Conservation (phyloP, 768 basidiomycete genomes). For the Fibroporia radiculosa region DNA sequence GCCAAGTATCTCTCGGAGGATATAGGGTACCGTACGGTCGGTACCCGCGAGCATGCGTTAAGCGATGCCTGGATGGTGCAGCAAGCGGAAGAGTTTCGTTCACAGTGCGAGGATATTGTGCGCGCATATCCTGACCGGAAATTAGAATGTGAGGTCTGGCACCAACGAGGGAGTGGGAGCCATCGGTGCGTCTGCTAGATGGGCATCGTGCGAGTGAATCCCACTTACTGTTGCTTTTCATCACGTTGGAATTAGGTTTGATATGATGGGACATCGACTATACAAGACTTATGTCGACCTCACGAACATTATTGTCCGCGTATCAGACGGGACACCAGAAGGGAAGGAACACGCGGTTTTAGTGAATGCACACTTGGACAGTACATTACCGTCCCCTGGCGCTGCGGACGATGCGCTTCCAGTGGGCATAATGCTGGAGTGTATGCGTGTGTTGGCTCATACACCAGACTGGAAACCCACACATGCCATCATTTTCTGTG, state of each 20-base stretch:
- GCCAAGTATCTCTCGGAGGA: slow-evolving; percentile 71
- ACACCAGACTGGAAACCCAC: slow-evolving; percentile 66
- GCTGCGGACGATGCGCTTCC: slow-evolving; percentile 85
- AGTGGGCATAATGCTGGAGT: slow-evolving; percentile 89
- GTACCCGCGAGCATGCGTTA: slow-evolving; percentile 78
- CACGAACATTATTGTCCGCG: slow-evolving; percentile 82
- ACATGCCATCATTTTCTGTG: slow-evolving; percentile 77
- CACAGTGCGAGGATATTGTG: slow-evolving; percentile 48
- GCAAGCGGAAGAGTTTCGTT: slow-evolving; percentile 53
- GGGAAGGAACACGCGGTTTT: slow-evolving; percentile 80
- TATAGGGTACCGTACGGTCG: slow-evolving; percentile 88
- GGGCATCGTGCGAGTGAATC: too few species aligned
- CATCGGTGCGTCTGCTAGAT: slow-evolving; percentile 62
- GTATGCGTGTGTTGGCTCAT: slow-evolving; percentile 66
- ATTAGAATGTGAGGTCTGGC: slow-evolving; percentile 88
- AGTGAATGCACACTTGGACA: slow-evolving; percentile 86
- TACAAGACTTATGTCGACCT: slow-evolving; percentile 85
- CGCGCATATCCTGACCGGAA: slow-evolving; percentile 32
- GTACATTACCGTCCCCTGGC: slow-evolving; percentile 82
- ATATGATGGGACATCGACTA: slow-evolving; percentile 80
- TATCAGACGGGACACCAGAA: slow-evolving; percentile 66
- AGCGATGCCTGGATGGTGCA: slow-evolving; percentile 79
- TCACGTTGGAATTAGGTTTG: slow-evolving; percentile 51
- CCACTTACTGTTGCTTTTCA: neutral
- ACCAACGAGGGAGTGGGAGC: slow-evolving; percentile 80